Evolutionary conservation across 805 yeast species (phyloP).

Genomic region (Yarrowia yakushimensis): DNA sequence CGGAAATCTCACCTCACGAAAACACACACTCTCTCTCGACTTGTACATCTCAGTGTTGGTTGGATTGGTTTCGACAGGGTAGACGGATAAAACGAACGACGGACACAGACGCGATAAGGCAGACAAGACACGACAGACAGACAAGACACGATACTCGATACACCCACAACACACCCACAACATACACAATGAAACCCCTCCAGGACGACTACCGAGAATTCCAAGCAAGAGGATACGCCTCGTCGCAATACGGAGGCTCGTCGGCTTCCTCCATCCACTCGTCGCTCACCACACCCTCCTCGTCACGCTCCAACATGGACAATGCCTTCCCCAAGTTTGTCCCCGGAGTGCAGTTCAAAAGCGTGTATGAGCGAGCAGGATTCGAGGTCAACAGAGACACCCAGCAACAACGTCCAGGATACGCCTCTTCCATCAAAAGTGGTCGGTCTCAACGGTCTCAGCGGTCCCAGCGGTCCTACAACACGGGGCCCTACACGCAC

Average conservation of each 20-base stretch:
- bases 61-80: too few species aligned
- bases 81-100: too few species aligned
- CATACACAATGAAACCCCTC: background rate
- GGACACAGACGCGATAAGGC: too few species aligned
- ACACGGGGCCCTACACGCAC: background rate
- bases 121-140: too few species aligned
- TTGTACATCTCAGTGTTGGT: too few species aligned
- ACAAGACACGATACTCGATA: too few species aligned
- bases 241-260: background rate
- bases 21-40: too few species aligned
- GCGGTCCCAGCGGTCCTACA: background rate
- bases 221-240: background rate
- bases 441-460: background rate
- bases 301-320: constrained; percentile 33
- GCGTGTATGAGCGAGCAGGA: constrained; percentile 45
- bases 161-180: too few species aligned
- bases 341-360: constrained; percentile 37
- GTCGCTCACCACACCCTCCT: background rate
- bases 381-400: constrained; percentile 37
- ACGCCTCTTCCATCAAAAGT: background rate
- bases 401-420: background rate
- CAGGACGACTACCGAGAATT: background rate
- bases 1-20: background rate
- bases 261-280: constrained; percentile 16
- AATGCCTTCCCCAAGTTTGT: constrained; percentile 42